Evolutionary conservation across 1,139 yeast species (phyloP).

Genomic region (Diutina pseudorugosa): DNA sequence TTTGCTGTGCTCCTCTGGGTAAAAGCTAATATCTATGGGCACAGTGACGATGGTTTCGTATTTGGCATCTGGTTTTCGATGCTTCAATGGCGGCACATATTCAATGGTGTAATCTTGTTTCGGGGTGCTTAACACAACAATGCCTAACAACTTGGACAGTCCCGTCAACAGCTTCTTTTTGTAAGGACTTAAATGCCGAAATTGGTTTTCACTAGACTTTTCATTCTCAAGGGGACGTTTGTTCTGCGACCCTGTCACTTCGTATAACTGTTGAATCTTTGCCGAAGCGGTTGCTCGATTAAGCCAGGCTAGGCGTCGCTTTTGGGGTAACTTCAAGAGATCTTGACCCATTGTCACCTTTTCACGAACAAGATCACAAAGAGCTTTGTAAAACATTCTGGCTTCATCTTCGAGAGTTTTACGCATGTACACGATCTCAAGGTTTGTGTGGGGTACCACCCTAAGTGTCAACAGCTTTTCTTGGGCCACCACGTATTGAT

Average conservation of each 20-base stretch:
- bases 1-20: constrained; percentile 13
- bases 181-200: constrained; percentile 22
- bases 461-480: constrained; percentile 24
- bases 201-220: constrained; percentile 14
- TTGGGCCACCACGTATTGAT: constrained; percentile 28
- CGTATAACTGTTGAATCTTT: constrained; percentile 25
- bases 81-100: constrained; percentile 25
- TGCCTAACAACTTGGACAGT: constrained; percentile 20
- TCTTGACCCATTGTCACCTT: constrained; percentile 21
- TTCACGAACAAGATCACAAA: constrained; percentile 19
- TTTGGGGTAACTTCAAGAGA: constrained; percentile 6
- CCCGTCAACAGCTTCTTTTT: constrained; percentile 28
- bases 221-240: constrained; percentile 11
- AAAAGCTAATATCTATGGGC: constrained; percentile 24
- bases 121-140: constrained; percentile 26
- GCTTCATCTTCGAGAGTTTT: constrained; percentile 7
- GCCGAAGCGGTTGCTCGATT: constrained; percentile 6
- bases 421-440: constrained; percentile 9
- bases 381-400: constrained; percentile 23
- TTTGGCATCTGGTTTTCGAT: constrained; percentile 8
- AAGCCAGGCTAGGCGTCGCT: constrained; percentile 4
- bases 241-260: constrained; percentile 13
- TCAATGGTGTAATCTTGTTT: constrained; percentile 17
- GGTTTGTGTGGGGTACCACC: constrained; percentile 20
- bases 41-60: constrained; percentile 15